A percentile compares a stretch with the other conserved stretches of the same genome.
These are phyloP conservation scores for Cucumis melo DNA, from an alignment of 306 rosid genomes.

Conservation along the genomic window DNA sequence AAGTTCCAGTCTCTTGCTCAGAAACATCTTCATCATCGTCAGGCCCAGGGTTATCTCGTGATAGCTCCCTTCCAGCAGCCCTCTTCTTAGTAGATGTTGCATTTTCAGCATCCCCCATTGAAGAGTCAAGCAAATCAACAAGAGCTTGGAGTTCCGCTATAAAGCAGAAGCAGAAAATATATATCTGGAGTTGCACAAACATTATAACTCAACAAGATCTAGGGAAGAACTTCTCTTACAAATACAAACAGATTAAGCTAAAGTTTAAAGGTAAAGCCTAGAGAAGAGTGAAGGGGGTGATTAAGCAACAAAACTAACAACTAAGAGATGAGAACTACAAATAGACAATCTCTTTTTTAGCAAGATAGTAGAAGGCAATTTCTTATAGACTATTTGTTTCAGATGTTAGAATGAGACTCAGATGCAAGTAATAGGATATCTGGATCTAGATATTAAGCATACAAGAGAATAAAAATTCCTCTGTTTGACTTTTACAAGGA, in stretches of 20 bases:
- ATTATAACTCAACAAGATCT: neutral
- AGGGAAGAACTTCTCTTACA: neutral
- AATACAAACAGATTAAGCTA: neutral
- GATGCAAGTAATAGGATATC: neutral
- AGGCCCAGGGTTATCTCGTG: slow-evolving; percentile 61
- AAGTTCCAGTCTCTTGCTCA: slow-evolving; percentile 60
- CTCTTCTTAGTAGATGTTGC: slow-evolving; percentile 70
- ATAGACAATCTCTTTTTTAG: neutral
- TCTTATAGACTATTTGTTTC: neutral
- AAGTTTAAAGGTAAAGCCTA: neutral
- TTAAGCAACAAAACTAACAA: neutral
- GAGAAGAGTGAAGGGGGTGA: neutral
- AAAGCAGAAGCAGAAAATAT: slow-evolving; percentile 1
- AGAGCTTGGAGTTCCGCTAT: neutral
- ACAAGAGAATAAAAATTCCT: neutral
- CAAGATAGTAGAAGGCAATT: neutral
- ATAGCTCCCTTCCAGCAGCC: slow-evolving; percentile 81
- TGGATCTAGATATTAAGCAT: neutral
- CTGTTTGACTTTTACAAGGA: neutral
- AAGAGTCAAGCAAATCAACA: slow-evolving; percentile 10
- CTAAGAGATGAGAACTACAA: neutral
- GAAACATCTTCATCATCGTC: slow-evolving; percentile 68
- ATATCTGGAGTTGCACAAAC: slow-evolving; percentile 22
- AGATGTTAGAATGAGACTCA: neutral
- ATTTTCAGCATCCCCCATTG: slow-evolving; percentile 73